Conservation (phyloP, 371 early-diverging fungal species). For the Circinella umbellata region DNA sequence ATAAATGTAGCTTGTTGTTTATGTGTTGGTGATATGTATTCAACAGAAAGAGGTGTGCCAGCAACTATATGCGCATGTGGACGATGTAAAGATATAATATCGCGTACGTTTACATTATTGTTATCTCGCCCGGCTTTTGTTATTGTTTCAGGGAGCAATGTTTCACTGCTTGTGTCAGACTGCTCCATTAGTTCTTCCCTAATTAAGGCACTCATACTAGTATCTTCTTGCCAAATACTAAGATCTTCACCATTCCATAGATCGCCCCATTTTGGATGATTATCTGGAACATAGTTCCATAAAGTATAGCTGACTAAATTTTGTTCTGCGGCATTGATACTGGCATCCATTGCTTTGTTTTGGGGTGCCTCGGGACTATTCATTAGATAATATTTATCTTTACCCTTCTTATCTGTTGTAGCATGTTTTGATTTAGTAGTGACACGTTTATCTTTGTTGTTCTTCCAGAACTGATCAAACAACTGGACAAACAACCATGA, state of each 20-base stretch:
- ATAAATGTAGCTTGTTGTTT: constrained; percentile 26
- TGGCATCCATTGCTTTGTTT: constrained; percentile 73
- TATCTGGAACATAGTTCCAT: constrained; percentile 74
- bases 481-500: constrained; percentile 13
- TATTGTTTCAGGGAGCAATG: constrained; percentile 13
- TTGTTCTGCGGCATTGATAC: constrained; percentile 65
- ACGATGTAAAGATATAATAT: constrained; percentile 40
- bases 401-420: background rate
- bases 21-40: constrained; percentile 35
- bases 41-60: constrained; percentile 36
- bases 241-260: constrained; percentile 80
- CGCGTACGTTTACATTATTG: constrained; percentile 25
- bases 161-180: constrained; percentile 17
- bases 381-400: constrained; percentile 10
- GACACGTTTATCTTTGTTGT: background rate
- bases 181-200: background rate
- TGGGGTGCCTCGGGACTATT: constrained; percentile 48
- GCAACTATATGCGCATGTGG: constrained; percentile 39
- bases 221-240: constrained; percentile 42
- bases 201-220: background rate
- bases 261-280: constrained; percentile 66
- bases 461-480: background rate
- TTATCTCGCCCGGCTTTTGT: constrained; percentile 7
- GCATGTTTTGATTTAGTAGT: background rate
- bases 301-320: constrained; percentile 66